A percentile compares a stretch with the other conserved stretches of the same genome.
phyloP scores from a whole-genome alignment of 495 filamentous ascomycete genomes.

The Neurospora sp. region DNA sequence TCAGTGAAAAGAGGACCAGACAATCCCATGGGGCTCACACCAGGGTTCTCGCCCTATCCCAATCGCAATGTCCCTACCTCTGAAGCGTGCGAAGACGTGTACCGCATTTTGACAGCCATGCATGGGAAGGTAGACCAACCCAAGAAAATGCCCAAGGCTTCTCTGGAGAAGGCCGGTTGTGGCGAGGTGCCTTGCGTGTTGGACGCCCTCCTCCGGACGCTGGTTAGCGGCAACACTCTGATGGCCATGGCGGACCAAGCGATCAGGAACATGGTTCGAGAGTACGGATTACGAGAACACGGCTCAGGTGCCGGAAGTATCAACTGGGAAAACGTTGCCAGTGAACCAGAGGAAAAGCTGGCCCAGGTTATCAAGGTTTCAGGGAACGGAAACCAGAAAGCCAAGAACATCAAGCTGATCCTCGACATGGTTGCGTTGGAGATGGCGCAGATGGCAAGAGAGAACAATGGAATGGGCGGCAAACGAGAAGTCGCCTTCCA shows the following conservation, averaged over 20 bases:
- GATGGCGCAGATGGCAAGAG: slow-evolving; percentile 12
- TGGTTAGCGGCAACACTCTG: slow-evolving; percentile 67
- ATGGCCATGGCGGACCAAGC: slow-evolving; percentile 56
- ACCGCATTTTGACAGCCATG: slow-evolving; percentile 49
- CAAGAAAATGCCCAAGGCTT: slow-evolving; percentile 59
- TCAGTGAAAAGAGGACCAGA: slow-evolving; percentile 24
- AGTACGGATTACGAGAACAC: slow-evolving; percentile 46
- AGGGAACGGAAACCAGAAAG: slow-evolving; percentile 57
- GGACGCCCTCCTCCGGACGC: slow-evolving; percentile 76
- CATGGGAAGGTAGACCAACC: slow-evolving; percentile 62
- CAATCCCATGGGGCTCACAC: slow-evolving; percentile 38
- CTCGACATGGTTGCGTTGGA: slow-evolving; percentile 72
- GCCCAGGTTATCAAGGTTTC: slow-evolving; percentile 63
- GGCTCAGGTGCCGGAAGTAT: slow-evolving; percentile 56
- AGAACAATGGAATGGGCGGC: not conserved
- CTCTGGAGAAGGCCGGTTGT: slow-evolving; percentile 74
- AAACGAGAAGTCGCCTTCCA: not conserved
- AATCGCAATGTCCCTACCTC: slow-evolving; percentile 56
- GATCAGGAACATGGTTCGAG: slow-evolving; percentile 58
- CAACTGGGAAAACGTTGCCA: slow-evolving; percentile 75
- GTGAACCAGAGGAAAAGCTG: slow-evolving; percentile 50
- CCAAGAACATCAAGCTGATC: slow-evolving; percentile 68
- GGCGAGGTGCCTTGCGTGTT: slow-evolving; percentile 89
- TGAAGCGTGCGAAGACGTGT: slow-evolving; percentile 67
- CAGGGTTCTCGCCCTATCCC: slow-evolving; percentile 55